phyloP scores from a whole-genome alignment of 129 eudicot species.

The Sambucus nigra region DNA sequence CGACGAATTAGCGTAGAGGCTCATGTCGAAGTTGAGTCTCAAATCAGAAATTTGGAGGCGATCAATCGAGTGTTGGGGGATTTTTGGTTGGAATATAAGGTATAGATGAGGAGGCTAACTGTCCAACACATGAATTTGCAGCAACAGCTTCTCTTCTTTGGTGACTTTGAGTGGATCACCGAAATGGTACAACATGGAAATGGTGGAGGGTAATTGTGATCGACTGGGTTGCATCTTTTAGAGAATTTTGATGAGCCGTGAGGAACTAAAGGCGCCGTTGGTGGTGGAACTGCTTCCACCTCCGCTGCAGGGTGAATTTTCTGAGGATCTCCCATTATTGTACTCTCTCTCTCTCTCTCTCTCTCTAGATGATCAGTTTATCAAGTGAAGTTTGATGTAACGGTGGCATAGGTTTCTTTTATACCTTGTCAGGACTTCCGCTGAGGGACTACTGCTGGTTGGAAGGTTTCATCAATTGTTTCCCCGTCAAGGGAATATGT shows the following conservation, averaged over 20 bases:
- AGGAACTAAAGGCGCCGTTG: conserved; percentile 14
- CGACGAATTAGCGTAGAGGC: conserved; percentile 64
- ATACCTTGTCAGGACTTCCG: too few relatives aligned
- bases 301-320: conserved; percentile 37
- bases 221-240: conserved; percentile 4
- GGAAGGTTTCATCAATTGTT: too few relatives aligned
- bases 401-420: too few relatives aligned
- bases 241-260: conserved; percentile 5
- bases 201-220: conserved; percentile 18
- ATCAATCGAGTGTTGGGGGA: conserved; percentile 72
- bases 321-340: conserved; percentile 19
- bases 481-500: too few relatives aligned
- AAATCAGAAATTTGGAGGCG: conserved; percentile 53
- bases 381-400: too few relatives aligned
- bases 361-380: too few relatives aligned
- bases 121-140: conserved; percentile 75
- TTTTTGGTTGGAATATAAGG: conserved; percentile 65
- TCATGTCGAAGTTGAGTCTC: conserved; percentile 48
- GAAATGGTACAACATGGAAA: conserved; percentile 1
- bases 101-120: conserved; percentile 41
- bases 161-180: conserved; percentile 14
- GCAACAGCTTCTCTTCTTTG: conserved; percentile 22
- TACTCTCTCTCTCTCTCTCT: too few relatives aligned
- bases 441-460: too few relatives aligned
- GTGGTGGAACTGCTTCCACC: too few relatives aligned